phyloP scores from a whole-genome alignment of 2,329 filamentous ascomycete species.

The Diaporthe citriasiana region DNA sequence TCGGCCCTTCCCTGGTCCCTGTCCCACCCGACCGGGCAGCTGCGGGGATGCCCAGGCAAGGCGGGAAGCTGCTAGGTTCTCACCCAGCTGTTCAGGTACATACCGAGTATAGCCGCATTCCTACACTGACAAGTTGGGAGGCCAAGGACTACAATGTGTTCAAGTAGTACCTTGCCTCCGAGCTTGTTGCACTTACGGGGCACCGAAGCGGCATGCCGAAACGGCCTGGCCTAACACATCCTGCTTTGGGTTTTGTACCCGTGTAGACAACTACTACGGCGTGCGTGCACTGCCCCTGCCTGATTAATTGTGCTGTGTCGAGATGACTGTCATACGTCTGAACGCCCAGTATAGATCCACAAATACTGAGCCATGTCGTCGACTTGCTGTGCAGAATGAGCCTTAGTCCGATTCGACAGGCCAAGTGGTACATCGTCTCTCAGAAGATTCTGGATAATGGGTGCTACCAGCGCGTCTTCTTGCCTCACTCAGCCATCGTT shows the following conservation, averaged over 20 bases:
- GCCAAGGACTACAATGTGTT: too few species aligned
- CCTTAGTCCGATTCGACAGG: background rate
- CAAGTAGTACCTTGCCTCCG: background rate
- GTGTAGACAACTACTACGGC: too few species aligned
- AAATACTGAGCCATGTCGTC: background rate
- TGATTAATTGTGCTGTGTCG: background rate
- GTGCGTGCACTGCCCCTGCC: background rate
- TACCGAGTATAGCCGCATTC: background rate
- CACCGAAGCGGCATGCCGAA: too few species aligned
- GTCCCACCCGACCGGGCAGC: background rate
- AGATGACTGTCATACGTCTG: background rate
- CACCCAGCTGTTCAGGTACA: background rate
- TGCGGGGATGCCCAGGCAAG: conserved; percentile 13
- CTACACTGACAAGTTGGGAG: too few species aligned
- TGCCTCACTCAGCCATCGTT: background rate
- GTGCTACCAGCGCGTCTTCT: background rate
- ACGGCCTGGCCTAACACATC: too few species aligned
- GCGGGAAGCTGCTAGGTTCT: background rate
- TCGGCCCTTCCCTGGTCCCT: conserved; percentile 1
- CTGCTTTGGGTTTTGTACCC: too few species aligned
- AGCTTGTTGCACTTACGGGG: background rate
- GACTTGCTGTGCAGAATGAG: background rate
- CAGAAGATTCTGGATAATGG: background rate
- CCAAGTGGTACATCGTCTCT: too few species aligned
- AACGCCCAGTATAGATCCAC: background rate